Percentiles rank a stretch among this genome's conserved stretches.
These are phyloP conservation scores for Cladophialophora exuberans DNA, from an alignment of 2,329 filamentous ascomycete genomes.

Conservation along the genomic window DNA sequence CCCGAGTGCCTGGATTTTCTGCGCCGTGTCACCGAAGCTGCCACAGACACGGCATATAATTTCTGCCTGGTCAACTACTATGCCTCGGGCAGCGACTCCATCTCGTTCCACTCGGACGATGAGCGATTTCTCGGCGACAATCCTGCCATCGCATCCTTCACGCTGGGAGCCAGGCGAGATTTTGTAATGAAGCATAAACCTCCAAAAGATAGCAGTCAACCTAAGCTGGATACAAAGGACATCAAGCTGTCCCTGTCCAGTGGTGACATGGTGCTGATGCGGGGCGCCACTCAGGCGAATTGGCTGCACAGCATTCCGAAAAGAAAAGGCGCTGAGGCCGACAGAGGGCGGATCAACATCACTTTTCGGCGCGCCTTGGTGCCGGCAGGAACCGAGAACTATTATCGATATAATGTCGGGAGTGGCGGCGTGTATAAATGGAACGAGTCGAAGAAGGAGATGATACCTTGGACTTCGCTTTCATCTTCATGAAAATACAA, in stretches of 20 bases:
- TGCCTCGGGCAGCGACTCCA: slow-evolving; percentile 74
- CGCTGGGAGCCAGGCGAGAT: slow-evolving; percentile 71
- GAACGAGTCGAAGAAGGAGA: slow-evolving; percentile 60
- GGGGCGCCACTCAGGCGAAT: slow-evolving; percentile 71
- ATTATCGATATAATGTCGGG: slow-evolving; percentile 83
- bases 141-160: slow-evolving; percentile 75
- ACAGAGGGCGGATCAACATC: slow-evolving; percentile 73
- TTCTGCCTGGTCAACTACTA: slow-evolving; percentile 86
- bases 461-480: slow-evolving; percentile 49
- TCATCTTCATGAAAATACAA: too few species aligned
- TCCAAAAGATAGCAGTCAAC: slow-evolving; percentile 38
- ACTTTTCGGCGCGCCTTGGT: slow-evolving; percentile 74
- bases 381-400: slow-evolving; percentile 76
- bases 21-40: slow-evolving; percentile 64
- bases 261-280: slow-evolving; percentile 82
- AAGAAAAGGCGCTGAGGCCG: slow-evolving; percentile 62
- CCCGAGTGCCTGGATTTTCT: slow-evolving; percentile 70
- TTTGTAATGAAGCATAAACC: slow-evolving; percentile 82
- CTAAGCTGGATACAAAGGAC: slow-evolving; percentile 42
- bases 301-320: slow-evolving; percentile 83
- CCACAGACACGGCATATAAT: slow-evolving; percentile 71
- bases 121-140: slow-evolving; percentile 72
- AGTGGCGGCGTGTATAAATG: slow-evolving; percentile 69
- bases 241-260: slow-evolving; percentile 62
- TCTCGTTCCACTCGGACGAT: slow-evolving; percentile 79